Evolutionary conservation across 2,329 filamentous ascomycete species (phyloP), one percentile per base, ranked within the genome.

Genomic region (Tricladium varicosporioides): DNA sequence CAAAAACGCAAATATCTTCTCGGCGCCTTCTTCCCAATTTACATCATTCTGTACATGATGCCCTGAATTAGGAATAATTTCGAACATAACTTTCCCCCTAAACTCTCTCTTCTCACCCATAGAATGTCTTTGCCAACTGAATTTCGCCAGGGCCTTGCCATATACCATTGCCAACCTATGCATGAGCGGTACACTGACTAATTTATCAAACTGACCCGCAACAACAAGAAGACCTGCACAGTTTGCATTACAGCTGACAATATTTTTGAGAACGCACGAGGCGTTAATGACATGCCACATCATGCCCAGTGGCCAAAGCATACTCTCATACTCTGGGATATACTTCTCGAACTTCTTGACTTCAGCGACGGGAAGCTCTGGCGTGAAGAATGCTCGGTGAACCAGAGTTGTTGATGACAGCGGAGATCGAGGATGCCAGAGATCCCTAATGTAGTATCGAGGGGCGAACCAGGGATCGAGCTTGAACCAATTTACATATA

Each of bases 41-140:
- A 71, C 57, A 63, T 76, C 72, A 60, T 76, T 73, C 59, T 75
- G 72, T 47, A 75, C 53, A 67, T 77, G 74, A 67, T 76, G 74
- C 5, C 70, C 73, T 14, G 72, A 59, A 2, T 68, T 71, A 45
- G 64, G 54, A 0, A 74, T 69, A 18, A 71, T 63, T 8, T 49
- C 68, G 57, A 73, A 71, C 16, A 57, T 69, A 62, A 58, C 56
- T 5, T 13, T 68, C 16, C 9, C 59, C 61, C n/a, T 52, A 40
- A 31, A 46, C 54, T 2, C 64, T 60, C 27, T 32, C 32, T 44
- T 32, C 5, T 33, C 36, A 18, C 18, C 13, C 43, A 16, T 4
- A 9, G 13, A 46, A 16, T n/a, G 2, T 11, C 69, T 58, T 1
- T 65, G 45, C 31, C n/a, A 10, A 4, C 10, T 40, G 4, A 40